Evolutionary conservation across 768 basidiomycete genomes (phyloP), one percentile per base, ranked within the genome.

Genomic region (Arthromyces matolae): DNA sequence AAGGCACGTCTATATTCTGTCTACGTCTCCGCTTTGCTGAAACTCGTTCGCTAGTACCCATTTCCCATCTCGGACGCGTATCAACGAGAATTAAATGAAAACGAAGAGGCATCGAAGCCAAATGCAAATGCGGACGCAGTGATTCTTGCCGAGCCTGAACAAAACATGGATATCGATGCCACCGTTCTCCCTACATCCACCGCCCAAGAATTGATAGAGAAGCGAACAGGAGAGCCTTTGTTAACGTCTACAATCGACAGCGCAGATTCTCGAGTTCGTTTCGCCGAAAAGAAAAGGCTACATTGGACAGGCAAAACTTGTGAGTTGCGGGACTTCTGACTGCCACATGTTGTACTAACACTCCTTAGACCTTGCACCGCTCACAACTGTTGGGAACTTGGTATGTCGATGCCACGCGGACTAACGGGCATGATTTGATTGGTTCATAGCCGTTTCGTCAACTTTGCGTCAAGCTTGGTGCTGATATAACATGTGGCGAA

Each of bases 371-470:
- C 63, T 76, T 35, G 70, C 73, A 20, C 95, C 95, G 2, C 68
- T 98, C 16, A 97, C 95, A 1, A 98, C 95, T 0, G 93, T 94
- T 31, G 95, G 95, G 12, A 98, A 99, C 60, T 66, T 98, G 63
- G 93, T 92, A 61, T 37, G 79, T 51, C 24, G 23, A 42, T 10
- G 23, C 20, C 16, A 28, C 12, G 4, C 5, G 23, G 3, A 36
- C 16, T n/a, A 8, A 16, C n/a, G 29, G 10, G 38, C n/a, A 44
- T 18, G 33, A 40, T 20, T 23, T 46, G 31, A 36, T 19, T n/a
- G 34, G 28, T 46, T 22, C 20, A 1, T 31, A 94, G 86, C 96
- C 96, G 2, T 99, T 98, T 74, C 83, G 96, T 14, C 79, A 94
- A 9, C 69, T 98, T 6, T 96, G 93, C 57, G 84, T 89, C 8